Percentiles rank a stretch among this genome's conserved stretches.
Evolutionary conservation across 331 rosid species (phyloP).

Genomic region (Malus hybrid): DNA sequence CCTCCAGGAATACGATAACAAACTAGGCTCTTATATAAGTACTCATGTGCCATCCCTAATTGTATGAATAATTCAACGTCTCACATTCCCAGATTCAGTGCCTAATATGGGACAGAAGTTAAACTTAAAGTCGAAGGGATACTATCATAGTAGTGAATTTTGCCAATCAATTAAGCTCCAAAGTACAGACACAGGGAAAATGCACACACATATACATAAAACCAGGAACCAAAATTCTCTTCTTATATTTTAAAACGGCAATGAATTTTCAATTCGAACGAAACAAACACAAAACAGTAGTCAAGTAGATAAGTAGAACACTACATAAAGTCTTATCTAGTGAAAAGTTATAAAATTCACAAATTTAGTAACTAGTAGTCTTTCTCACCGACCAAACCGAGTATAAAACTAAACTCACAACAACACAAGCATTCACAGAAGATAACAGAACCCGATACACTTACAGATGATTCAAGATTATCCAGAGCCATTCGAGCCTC

Average conservation of each 20-base stretch:
- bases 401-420: background rate
- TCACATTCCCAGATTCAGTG: background rate
- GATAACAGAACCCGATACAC: slow-evolving; percentile 19
- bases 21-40: background rate
- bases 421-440: background rate
- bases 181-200: background rate
- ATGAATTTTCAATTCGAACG: background rate
- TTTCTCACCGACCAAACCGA: background rate
- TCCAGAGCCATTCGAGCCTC: slow-evolving; percentile 64
- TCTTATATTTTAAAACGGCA: background rate
- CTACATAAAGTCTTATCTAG: background rate
- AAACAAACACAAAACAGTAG: background rate
- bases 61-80: background rate
- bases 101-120: background rate
- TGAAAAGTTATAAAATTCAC: background rate
- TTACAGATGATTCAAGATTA: slow-evolving; percentile 73
- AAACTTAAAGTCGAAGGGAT: background rate
- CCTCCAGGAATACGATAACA: background rate
- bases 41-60: background rate
- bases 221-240: background rate
- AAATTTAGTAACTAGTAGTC: background rate
- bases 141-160: background rate
- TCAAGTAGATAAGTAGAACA: background rate
- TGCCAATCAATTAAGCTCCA: background rate
- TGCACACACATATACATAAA: background rate